These are phyloP conservation scores for Thelephora aurantiotincta DNA, from an alignment of 768 basidiomycete genomes.

Conservation along the genomic window DNA sequence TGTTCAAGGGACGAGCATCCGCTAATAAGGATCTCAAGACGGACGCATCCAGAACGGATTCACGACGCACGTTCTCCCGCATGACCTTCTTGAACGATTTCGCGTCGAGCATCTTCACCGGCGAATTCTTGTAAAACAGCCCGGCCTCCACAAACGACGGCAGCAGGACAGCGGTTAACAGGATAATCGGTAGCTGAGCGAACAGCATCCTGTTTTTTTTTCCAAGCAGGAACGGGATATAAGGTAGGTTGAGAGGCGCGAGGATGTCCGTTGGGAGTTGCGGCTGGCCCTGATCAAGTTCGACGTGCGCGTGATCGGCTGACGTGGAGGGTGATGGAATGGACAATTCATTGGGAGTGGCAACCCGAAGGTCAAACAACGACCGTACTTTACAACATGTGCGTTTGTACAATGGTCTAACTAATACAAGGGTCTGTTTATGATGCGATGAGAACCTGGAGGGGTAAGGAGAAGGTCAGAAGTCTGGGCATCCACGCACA, in stretches of 20 bases:
- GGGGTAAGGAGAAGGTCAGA: background rate
- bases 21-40: background rate
- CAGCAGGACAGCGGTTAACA: conserved; percentile 21
- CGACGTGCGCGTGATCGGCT: too few species aligned
- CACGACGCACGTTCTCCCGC: conserved; percentile 52
- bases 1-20: conserved; percentile 1
- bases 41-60: conserved; percentile 3
- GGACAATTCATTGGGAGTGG: too few species aligned
- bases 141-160: conserved; percentile 39
- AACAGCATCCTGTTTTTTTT: too few species aligned
- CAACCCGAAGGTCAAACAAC: too few species aligned
- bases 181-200: conserved; percentile 13
- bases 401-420: too few species aligned
- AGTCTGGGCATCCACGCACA: conserved; percentile 16
- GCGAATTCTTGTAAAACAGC: conserved; percentile 24
- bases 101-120: conserved; percentile 60
- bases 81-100: conserved; percentile 59
- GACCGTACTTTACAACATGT: background rate
- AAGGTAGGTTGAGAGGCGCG: too few species aligned
- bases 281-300: too few species aligned
- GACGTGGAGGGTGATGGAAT: too few species aligned
- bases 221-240: too few species aligned
- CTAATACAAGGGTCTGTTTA: background rate
- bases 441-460: conserved; percentile 1
- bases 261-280: too few species aligned